phyloP scores from a whole-genome alignment of 1,284 basidiomycete species.

The Somion occarium region DNA sequence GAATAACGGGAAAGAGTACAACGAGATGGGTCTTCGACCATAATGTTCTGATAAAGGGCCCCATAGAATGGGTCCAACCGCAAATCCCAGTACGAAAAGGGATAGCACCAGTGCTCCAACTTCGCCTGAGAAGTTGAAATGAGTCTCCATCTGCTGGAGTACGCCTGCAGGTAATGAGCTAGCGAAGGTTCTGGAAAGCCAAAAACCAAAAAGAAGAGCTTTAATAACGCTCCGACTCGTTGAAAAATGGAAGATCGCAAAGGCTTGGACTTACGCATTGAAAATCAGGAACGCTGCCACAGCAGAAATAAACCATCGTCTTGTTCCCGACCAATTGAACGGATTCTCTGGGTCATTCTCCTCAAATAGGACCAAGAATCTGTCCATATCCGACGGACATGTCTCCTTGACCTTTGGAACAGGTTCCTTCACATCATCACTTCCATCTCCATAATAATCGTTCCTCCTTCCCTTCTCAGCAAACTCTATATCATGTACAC shows the following conservation, averaged over 20 bases:
- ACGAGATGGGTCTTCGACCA: conserved; percentile 38
- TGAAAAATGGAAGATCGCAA: neutral
- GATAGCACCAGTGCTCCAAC: conserved; percentile 44
- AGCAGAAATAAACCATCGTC: conserved; percentile 49
- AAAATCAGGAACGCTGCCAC: conserved; percentile 61
- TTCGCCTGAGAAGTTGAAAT: conserved; percentile 55
- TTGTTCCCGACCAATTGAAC: conserved; percentile 34
- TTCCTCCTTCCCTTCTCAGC: neutral
- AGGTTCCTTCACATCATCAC: neutral
- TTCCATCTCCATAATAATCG: neutral
- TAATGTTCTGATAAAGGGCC: conserved; percentile 44
- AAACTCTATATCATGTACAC: neutral
- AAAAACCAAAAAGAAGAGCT: conserved; percentile 1
- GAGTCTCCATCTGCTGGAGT: conserved; percentile 36
- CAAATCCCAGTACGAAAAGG: conserved; percentile 53
- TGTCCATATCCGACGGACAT: neutral
- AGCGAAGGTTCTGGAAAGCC: conserved; percentile 46
- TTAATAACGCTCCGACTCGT: neutral
- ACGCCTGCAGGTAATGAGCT: conserved; percentile 54
- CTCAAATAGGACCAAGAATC: conserved; percentile 20
- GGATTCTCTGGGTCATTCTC: neutral
- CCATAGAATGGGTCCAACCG: conserved; percentile 48
- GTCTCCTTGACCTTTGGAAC: neutral
- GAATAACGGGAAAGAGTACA: conserved; percentile 46
- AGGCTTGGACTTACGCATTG: conserved; percentile 41